phyloP scores from a whole-genome alignment of 805 yeast genomes.

The Tetrapisispora phaffii region DNA sequence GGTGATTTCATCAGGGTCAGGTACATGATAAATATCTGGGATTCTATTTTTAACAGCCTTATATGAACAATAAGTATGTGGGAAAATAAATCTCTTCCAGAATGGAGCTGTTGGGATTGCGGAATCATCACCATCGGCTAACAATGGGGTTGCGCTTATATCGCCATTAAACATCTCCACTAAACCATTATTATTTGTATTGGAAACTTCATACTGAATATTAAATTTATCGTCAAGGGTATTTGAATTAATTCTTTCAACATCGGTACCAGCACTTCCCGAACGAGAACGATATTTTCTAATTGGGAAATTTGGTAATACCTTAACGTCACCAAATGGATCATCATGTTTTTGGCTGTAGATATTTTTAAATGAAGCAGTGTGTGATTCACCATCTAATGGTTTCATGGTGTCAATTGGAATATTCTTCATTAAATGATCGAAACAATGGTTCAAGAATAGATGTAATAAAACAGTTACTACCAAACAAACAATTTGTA shows the following conservation, averaged over 20 bases:
- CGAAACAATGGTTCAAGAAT: constrained; percentile 57
- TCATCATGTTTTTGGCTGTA: constrained; percentile 18
- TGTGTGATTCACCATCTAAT: constrained; percentile 56
- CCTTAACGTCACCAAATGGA: constrained; percentile 17
- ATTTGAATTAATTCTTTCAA: constrained; percentile 4
- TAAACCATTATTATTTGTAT: not conserved
- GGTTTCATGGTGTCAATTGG: constrained; percentile 73
- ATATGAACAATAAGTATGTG: constrained; percentile 44
- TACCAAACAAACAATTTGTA: constrained; percentile 57
- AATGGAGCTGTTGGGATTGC: constrained; percentile 31
- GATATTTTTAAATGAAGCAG: constrained; percentile 40
- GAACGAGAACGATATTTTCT: constrained; percentile 19
- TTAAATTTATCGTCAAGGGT: not conserved
- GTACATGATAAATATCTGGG: constrained; percentile 52
- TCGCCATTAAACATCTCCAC: constrained; percentile 2
- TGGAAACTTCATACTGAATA: not conserved
- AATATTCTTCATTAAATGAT: constrained; percentile 43
- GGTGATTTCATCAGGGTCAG: constrained; percentile 34
- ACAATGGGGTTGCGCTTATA: constrained; percentile 41
- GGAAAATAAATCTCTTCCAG: constrained; percentile 43
- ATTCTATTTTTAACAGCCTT: constrained; percentile 38
- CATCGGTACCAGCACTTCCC: not conserved
- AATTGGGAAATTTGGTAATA: constrained; percentile 24
- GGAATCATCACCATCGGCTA: constrained; percentile 50
- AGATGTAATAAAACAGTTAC: constrained; percentile 62